Base-by-base conservation (phyloP, 2,329 filamentous ascomycete species). In the Fonsecaea monophora region DNA sequence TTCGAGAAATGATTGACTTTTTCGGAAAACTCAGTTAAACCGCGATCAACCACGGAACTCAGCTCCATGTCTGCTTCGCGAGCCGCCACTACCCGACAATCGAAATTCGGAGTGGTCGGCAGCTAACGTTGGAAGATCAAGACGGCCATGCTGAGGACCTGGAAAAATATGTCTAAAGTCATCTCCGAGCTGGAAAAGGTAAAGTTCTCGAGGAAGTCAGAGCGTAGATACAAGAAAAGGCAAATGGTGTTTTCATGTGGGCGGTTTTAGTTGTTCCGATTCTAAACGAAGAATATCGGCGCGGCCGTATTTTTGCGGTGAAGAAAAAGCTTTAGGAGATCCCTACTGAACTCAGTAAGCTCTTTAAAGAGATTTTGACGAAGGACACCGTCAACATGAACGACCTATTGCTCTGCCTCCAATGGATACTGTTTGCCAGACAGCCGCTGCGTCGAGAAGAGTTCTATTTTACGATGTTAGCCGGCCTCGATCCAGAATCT, bases 331-430 rank as follows among this genome's bases (percentile, higher is more conserved):
- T 84, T 1, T 30, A 71, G 9, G 77, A 82, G 30, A 77, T 82
- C 35, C 82, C 81, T 0, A 58, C 60, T 9, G 77, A 77, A 0
- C 74, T 89, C 0, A 72, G 78, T 40, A 76, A 83, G 0, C 70
- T 89, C 0, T 88, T 89, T 66, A 77, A 76, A 1, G 76, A 84
- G 13, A 84, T 88, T 0, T 64, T 88, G 1, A 79, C 67, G 0
- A 77, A 84, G 15, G 85, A 89, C 59, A n/a, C 63, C 0, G 40
- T 77, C 0, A 78, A 85, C 4, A 74, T 74, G 45, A 75, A 82
- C 0, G 75, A 79, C 0, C 68, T 87, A 0, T 66, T 89, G 0
- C 40, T 65, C 21, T 64, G 62, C 18, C 38, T 69, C 4, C 67
- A 69, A 53, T 69, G 64, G 67, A 34, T 69, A 5, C 30, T 69